Base-by-base conservation (phyloP, 2,329 filamentous ascomycete genomes). In the Triangularia verruculosa region DNA sequence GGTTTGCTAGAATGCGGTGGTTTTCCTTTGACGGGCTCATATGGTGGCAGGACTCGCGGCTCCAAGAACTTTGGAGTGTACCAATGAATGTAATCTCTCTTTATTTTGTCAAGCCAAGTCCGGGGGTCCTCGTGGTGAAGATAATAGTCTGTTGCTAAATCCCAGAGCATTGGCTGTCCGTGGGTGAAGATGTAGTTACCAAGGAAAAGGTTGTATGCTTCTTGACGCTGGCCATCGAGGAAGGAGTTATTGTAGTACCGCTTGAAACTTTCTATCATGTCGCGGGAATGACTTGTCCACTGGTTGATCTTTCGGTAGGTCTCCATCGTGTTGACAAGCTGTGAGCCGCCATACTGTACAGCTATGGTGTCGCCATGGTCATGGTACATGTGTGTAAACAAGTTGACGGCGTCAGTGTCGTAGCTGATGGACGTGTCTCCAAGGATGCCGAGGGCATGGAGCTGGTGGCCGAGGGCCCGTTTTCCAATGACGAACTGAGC, bases 211-310 rank as follows among this genome's bases (percentile, higher is more conserved):
- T 99, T 99, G 76, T 98, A 98, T 0, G 95, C 95, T 77, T 99
- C 95, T 77, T 99, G 95, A 30, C 95, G 88, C 74, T 99, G 95
- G n/a, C 90, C 93, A 75, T 99, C 95, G 8, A 99, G 84, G 74
- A 99, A 99, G 0, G 94, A 72, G 73, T 99, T 99, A 78, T 98
- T 97, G 77, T 99, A 99, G 76, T 98, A 99, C 27, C 95, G 87
- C 76, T 98, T 99, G 81, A 99, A 97, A 75, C 92, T 97, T 78
- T 99, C 95, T 22, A 99, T 93, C 94, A 99, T 98, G 75, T 99
- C 95, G 69, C 95, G 86, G 2, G 94, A 97, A 75, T 97, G 93
- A 71, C 92, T 97, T 24, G 93, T 96, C 95, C 95, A 99, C 75
- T 98, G 94, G 70, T 98, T 98, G 75, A 97, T 96, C 78, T 98